Percentiles rank a stretch among this genome's conserved stretches.
Conservation (phyloP, 371 early-diverging fungal species). For the Mortierella sp. region DNA sequence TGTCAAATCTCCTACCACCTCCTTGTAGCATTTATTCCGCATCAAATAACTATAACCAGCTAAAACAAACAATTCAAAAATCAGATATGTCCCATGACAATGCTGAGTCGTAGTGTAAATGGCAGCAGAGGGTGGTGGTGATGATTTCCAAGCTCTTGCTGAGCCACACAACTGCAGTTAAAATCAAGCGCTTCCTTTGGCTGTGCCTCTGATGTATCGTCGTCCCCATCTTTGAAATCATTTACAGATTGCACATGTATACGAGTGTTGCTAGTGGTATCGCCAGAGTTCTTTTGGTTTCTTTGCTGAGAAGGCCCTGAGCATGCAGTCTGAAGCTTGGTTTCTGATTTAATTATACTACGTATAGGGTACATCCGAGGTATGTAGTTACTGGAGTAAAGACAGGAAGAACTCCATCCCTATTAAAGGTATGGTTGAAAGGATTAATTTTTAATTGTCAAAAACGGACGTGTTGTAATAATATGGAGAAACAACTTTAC, state of each 20-base stretch:
- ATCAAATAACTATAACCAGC: background rate
- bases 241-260: background rate
- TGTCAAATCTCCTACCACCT: slow-evolving; percentile 7
- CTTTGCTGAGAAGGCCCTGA: background rate
- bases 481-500: slow-evolving; percentile 40
- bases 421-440: background rate
- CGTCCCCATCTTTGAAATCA: background rate
- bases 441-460: background rate
- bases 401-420: slow-evolving; percentile 32
- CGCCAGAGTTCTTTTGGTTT: too few relatives aligned
- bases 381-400: slow-evolving; percentile 7
- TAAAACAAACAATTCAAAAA: background rate
- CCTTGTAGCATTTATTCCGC: too few relatives aligned
- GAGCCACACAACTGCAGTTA: slow-evolving; percentile 28
- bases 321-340: slow-evolving; percentile 17
- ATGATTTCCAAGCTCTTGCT: slow-evolving; percentile 7
- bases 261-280: background rate
- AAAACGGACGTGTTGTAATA: background rate
- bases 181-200: background rate
- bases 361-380: background rate
- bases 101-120: slow-evolving; percentile 22
- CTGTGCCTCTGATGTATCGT: background rate
- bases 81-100: slow-evolving; percentile 44
- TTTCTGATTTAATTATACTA: background rate
- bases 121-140: slow-evolving; percentile 24